Evolutionary conservation across 129 eudicot genomes (phyloP).

Genomic region (Rutidosis leptorrhynchoides): DNA sequence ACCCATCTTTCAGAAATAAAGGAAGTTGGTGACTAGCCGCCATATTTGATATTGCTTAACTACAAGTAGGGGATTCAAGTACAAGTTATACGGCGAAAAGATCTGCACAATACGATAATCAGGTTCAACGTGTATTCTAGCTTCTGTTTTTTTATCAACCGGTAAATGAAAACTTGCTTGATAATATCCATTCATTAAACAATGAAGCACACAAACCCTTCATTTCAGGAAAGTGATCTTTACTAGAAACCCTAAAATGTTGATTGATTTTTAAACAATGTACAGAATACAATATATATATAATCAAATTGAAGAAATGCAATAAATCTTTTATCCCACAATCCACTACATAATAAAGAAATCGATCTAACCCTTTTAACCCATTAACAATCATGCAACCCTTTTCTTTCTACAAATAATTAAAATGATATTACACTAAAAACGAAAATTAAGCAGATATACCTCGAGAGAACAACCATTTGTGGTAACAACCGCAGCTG

Average conservation of each 20-base stretch:
- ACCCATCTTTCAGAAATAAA: slow-evolving; percentile 95
- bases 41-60: slow-evolving; percentile 83
- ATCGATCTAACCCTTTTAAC: background rate
- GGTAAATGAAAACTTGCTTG: too few relatives aligned
- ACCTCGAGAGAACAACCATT: slow-evolving; percentile 92
- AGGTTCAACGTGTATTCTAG: slow-evolving; percentile 8
- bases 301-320: background rate
- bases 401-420: background rate
- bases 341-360: slow-evolving; percentile 14
- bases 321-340: background rate
- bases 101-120: slow-evolving; percentile 54
- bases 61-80: slow-evolving; percentile 80
- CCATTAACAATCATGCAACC: slow-evolving; percentile 13
- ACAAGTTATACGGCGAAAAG: slow-evolving; percentile 77
- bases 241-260: too few relatives aligned
- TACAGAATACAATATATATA: slow-evolving; percentile 19
- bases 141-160: slow-evolving; percentile 6
- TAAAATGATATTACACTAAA: background rate
- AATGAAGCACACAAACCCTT: too few relatives aligned
- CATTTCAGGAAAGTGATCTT: too few relatives aligned
- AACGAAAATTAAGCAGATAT: background rate
- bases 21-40: slow-evolving; percentile 83
- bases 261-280: background rate
- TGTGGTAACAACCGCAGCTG: slow-evolving; percentile 81
- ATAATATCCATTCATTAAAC: background rate